These are phyloP conservation scores for Ustilago shanxiensis DNA, from an alignment of 1,284 basidiomycete genomes.

Conservation along the genomic window DNA sequence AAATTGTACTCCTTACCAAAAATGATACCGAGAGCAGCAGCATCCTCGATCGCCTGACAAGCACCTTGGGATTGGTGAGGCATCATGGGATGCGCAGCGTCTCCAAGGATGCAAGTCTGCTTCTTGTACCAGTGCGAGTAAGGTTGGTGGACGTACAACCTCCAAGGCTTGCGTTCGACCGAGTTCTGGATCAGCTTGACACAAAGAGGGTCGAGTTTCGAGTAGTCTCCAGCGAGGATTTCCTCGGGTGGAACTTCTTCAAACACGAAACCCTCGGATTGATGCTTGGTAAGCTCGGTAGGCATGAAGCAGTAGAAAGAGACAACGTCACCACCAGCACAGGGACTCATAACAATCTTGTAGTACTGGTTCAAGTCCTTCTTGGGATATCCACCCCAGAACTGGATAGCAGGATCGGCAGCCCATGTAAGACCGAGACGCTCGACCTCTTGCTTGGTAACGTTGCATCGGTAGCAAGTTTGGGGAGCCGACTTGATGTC, in stretches of 20 bases:
- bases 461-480: constrained; percentile 72
- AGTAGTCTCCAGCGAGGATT: constrained; percentile 68
- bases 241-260: constrained; percentile 68
- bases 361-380: constrained; percentile 63
- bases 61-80: constrained; percentile 53
- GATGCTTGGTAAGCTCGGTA: constrained; percentile 70
- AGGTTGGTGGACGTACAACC: constrained; percentile 70
- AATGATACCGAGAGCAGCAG: constrained; percentile 49
- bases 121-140: constrained; percentile 69
- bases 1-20: constrained; percentile 54
- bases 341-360: constrained; percentile 71
- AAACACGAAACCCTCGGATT: constrained; percentile 71
- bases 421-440: constrained; percentile 70
- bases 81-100: constrained; percentile 59
- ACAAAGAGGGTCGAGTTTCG: constrained; percentile 68
- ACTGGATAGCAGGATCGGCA: constrained; percentile 70
- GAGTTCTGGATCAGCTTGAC: constrained; percentile 67
- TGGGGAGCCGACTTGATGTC: constrained; percentile 68
- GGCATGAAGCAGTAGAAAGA: constrained; percentile 70
- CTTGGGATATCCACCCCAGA: constrained; percentile 70
- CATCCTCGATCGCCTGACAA: constrained; percentile 52
- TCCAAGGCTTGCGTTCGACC: constrained; percentile 68
- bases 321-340: constrained; percentile 68
- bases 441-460: constrained; percentile 63
- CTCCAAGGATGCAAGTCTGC: constrained; percentile 66